These are phyloP conservation scores for Melanogaster broomeanus DNA, from an alignment of 768 basidiomycete genomes.

Conservation along the genomic window DNA sequence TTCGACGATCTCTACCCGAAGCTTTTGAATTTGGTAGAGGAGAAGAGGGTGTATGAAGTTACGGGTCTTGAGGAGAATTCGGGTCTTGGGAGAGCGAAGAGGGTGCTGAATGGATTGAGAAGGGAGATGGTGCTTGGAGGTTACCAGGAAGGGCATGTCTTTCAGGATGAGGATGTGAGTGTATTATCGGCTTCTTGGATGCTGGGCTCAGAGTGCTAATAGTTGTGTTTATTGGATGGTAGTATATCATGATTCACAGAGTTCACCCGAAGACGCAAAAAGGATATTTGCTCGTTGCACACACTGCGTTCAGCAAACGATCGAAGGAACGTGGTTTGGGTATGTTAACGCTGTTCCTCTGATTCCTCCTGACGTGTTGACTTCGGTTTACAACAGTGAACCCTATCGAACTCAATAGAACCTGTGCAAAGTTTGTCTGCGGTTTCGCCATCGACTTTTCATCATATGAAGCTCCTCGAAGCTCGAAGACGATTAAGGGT, in stretches of 20 bases:
- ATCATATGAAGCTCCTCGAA: slow-evolving; percentile 55
- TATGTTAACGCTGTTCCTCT: slow-evolving; percentile 38
- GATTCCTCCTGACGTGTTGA: slow-evolving; percentile 1
- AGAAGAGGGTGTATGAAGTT: slow-evolving; percentile 78
- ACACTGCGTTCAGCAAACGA: slow-evolving; percentile 88
- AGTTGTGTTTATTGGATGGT: neutral
- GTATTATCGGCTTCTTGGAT: neutral
- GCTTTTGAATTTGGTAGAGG: slow-evolving; percentile 84
- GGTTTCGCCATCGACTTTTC: slow-evolving; percentile 74
- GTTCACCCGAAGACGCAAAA: slow-evolving; percentile 89
- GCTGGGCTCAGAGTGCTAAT: neutral
- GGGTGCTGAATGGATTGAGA: slow-evolving; percentile 84
- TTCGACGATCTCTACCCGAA: slow-evolving; percentile 98
- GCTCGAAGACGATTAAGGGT: slow-evolving; percentile 62
- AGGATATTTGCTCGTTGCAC: slow-evolving; percentile 90
- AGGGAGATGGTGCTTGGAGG: slow-evolving; percentile 89
- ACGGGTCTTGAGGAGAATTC: slow-evolving; percentile 56
- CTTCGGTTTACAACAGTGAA: slow-evolving; percentile 51
- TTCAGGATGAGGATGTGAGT: slow-evolving; percentile 93
- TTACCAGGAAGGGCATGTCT: slow-evolving; percentile 92
- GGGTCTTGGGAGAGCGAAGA: slow-evolving; percentile 59
- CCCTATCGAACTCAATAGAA: slow-evolving; percentile 81
- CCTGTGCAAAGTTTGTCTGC: slow-evolving; percentile 76
- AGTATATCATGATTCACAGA: slow-evolving; percentile 95
- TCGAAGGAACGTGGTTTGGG: slow-evolving; percentile 79